Conservation (phyloP, 805 yeast genomes). For the Komagataella ulmi region DNA sequence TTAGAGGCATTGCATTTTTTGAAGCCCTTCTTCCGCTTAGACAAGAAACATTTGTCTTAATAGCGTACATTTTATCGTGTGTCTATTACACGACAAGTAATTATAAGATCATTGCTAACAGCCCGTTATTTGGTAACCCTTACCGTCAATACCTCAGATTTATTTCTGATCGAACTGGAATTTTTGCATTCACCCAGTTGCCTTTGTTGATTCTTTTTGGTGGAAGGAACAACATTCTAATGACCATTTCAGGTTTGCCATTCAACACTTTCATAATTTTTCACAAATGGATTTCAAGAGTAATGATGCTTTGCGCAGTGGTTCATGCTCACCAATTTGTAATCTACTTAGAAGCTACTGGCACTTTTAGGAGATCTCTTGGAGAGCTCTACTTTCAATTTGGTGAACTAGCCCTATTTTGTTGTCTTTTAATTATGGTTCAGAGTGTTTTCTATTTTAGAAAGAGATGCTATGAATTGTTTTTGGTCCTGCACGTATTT, state of each 20-base stretch:
- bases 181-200: slow-evolving; percentile 26
- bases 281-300: slow-evolving; percentile 30
- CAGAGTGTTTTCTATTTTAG: slow-evolving; percentile 33
- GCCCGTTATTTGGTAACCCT: slow-evolving; percentile 8
- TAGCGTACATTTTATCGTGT: slow-evolving; percentile 6
- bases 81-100: slow-evolving; percentile 4
- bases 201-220: slow-evolving; percentile 44
- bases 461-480: slow-evolving; percentile 31
- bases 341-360: slow-evolving; percentile 8
- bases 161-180: slow-evolving; percentile 45
- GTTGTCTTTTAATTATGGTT: slow-evolving; percentile 27
- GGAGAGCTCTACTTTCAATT: slow-evolving; percentile 5
- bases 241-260: slow-evolving; percentile 38
- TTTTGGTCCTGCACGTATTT: slow-evolving; percentile 27
- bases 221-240: slow-evolving; percentile 41
- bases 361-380: slow-evolving; percentile 2
- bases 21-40: slow-evolving; percentile 14
- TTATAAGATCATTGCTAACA: slow-evolving; percentile 6
- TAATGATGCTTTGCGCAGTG: slow-evolving; percentile 13
- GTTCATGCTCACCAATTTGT: slow-evolving; percentile 20
- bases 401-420: slow-evolving; percentile 18
- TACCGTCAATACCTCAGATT: slow-evolving; percentile 18
- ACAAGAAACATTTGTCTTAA: slow-evolving; percentile 11
- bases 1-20: slow-evolving; percentile 6
- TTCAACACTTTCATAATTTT: slow-evolving; percentile 25